Evolutionary conservation across 805 yeast species (phyloP), one percentile per base, ranked within the genome.

Genomic region (Hanseniaspora vineae): DNA sequence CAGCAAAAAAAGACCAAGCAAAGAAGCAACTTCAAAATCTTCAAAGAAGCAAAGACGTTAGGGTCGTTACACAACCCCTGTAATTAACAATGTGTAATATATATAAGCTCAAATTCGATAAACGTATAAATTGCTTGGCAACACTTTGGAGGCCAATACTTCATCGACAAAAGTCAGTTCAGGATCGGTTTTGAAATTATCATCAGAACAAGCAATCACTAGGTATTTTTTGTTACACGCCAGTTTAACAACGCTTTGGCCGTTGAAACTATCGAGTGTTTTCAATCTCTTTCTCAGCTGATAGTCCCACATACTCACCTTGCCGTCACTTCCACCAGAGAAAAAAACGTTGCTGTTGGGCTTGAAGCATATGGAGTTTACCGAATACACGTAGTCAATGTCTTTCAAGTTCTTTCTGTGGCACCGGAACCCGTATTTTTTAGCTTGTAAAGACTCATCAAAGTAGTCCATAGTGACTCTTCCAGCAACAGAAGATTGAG

Each of bases 281-380:
- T 80, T 80, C 47, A 89, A 72, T 52, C 96, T 75, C 59, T 83
- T 87, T 58, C 80, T 76, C 31, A 89, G 77, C 50, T 78, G 83
- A 60, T 86, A 80, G 60, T 88, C 96, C 97, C 97, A 90, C 60
- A 82, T 73, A 55, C 86, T 80, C 56, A 88, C 82, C 42, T 84
- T 74, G 11, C 96, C 95, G 65, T 90, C 97, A 2, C 92, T 75
- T 1, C 97, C 97, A 2, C 94, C 95, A 1, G 97, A 89, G 50
- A 80, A 77, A 57, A 90, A 76, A 1, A 94, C 84, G 15, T 86
- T 84, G 18, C 32, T 40, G 31, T 40, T 12, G 11, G 29, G 29
- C 19, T 13, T 18, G 72, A 89, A 87, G 11, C 76, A 66, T 32
- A 90, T 72, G 12, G 86, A 68, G 60, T 87, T 85, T 31, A 90